Conservation (phyloP, 345 rosid species). For the Corchorus capsularis region DNA sequence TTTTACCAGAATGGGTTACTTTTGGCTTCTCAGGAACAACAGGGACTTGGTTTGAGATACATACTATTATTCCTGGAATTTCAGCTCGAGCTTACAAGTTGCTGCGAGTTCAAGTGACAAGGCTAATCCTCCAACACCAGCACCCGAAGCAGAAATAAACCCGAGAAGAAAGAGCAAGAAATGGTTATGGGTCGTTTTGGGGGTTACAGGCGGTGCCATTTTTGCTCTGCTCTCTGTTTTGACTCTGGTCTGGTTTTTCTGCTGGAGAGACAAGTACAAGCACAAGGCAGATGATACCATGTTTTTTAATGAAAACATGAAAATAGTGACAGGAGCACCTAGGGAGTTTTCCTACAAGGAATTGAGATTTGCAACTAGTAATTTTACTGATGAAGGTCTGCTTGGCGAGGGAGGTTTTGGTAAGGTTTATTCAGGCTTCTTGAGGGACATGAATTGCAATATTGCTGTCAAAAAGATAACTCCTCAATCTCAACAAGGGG, state of each 20-base stretch:
- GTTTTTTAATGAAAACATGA: conserved; percentile 42
- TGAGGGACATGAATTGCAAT: conserved; percentile 4
- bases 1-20: conserved; percentile 44
- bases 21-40: conserved; percentile 55
- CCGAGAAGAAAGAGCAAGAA: background rate
- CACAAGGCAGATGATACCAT: conserved; percentile 14
- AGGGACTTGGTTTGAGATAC: background rate
- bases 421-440: background rate
- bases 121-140: background rate
- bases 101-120: background rate
- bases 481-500: background rate
- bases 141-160: background rate
- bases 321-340: conserved; percentile 50
- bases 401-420: conserved; percentile 6
- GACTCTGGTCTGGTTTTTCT: conserved; percentile 8
- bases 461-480: conserved; percentile 10
- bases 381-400: conserved; percentile 2
- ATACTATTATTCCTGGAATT: conserved; percentile 46
- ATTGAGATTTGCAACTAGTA: conserved; percentile 43
- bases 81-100: conserved; percentile 18
- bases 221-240: background rate
- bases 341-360: conserved; percentile 48
- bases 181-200: conserved; percentile 3
- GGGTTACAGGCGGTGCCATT: conserved; percentile 12
- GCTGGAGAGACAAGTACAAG: conserved; percentile 16